These are phyloP conservation scores for Glarea lozoyensis DNA, from an alignment of 495 filamentous ascomycete species.

Conservation along the genomic window DNA sequence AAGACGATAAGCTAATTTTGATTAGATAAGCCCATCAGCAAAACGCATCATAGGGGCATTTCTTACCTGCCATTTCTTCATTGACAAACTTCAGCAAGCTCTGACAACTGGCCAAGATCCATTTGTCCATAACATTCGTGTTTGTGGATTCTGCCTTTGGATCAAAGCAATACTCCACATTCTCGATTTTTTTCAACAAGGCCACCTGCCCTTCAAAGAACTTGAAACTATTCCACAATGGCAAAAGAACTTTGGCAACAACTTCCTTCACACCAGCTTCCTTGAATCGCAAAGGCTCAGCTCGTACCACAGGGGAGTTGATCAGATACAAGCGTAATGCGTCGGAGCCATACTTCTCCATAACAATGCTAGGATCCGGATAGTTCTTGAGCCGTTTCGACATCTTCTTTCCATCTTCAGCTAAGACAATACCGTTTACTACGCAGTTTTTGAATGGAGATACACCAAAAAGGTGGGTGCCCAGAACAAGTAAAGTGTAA, in stretches of 20 bases:
- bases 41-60: background rate
- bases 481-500: constrained; percentile 85
- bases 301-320: constrained; percentile 93
- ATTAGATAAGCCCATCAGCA: constrained; percentile 1
- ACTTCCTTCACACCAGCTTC: constrained; percentile 93
- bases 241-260: constrained; percentile 85
- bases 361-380: constrained; percentile 78
- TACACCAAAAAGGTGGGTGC: constrained; percentile 80
- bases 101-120: constrained; percentile 92
- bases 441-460: constrained; percentile 95
- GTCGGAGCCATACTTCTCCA: constrained; percentile 86
- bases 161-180: constrained; percentile 71
- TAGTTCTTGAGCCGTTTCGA: constrained; percentile 97
- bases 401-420: constrained; percentile 98
- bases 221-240: constrained; percentile 95
- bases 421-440: constrained; percentile 93
- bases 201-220: constrained; percentile 97
- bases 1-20: constrained; percentile 55
- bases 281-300: constrained; percentile 85
- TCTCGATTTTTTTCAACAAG: constrained; percentile 81
- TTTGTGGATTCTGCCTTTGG: constrained; percentile 64
- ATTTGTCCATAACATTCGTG: constrained; percentile 92
- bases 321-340: constrained; percentile 92
- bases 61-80: constrained; percentile 77
- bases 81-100: constrained; percentile 89